Conservation (phyloP, 208 protist genomes). For the Novymonas esmeraldas region DNA sequence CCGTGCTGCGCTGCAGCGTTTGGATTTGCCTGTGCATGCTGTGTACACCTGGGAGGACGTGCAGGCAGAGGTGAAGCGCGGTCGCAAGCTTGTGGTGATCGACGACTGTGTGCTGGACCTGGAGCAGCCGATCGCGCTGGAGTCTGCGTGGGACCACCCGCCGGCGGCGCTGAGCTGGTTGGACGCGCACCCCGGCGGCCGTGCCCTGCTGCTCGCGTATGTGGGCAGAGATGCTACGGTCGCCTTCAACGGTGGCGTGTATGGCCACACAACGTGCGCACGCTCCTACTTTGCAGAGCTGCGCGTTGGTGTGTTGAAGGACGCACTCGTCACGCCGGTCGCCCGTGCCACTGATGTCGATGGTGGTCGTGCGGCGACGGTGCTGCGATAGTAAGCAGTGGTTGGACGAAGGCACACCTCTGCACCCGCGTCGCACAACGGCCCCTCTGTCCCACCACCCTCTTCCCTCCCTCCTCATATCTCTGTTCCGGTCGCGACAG, state of each 20-base stretch:
- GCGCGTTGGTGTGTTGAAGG: too few relatives aligned
- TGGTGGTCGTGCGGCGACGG: too few relatives aligned
- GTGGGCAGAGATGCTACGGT: conserved; percentile 73
- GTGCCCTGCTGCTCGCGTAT: conserved; percentile 53
- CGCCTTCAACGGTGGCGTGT: conserved; percentile 66
- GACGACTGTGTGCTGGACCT: conserved; percentile 65
- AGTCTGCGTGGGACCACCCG: conserved; percentile 44
- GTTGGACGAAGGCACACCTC: too few relatives aligned
- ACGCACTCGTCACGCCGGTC: too few relatives aligned
- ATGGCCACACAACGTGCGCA: conserved; percentile 61
- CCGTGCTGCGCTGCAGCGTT: conserved; percentile 29
- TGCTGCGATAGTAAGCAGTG: too few relatives aligned
- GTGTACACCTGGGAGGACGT: conserved; percentile 58
- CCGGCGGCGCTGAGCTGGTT: conserved; percentile 63
- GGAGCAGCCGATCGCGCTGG: conserved; percentile 39
- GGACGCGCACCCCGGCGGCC: conserved; percentile 69
- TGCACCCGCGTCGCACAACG: too few relatives aligned
- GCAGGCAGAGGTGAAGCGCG: conserved; percentile 42
- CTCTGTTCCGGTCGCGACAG: too few relatives aligned
- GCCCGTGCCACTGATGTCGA: too few relatives aligned
- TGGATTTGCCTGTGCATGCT: conserved; percentile 31
- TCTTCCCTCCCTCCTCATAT: too few relatives aligned
- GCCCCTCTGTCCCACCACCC: too few relatives aligned
- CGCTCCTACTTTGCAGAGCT: conserved; percentile 61
- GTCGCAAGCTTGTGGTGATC: conserved; percentile 60